These are phyloP conservation scores for Microstegium vimineum DNA, from an alignment of 176 grass and related monocot genomes.

Conservation along the genomic window DNA sequence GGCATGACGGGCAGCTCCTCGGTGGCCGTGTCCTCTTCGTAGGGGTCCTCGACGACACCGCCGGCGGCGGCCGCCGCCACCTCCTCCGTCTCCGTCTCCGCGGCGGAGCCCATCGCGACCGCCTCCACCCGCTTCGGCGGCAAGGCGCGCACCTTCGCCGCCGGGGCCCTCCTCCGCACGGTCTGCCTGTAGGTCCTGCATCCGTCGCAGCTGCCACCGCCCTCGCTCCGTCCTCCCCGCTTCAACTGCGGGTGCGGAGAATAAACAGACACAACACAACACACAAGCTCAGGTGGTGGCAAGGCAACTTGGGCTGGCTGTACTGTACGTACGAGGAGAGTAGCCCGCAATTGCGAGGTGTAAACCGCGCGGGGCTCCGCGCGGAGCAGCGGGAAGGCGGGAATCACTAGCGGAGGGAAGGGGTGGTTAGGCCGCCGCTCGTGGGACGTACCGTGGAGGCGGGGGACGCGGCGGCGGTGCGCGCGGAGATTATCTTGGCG, in stretches of 20 bases:
- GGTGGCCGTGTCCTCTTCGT: conserved; percentile 58
- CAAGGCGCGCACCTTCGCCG: conserved; percentile 26
- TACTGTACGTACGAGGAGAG: not conserved
- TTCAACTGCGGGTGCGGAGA: conserved; percentile 35
- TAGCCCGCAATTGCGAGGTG: not conserved
- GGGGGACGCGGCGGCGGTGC: conserved; percentile 7
- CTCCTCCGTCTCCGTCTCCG: conserved; percentile 28
- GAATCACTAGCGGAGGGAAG: not conserved
- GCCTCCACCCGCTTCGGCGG: conserved; percentile 38
- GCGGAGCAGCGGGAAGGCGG: not conserved
- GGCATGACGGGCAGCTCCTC: conserved; percentile 84
- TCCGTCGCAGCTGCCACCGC: conserved; percentile 16
- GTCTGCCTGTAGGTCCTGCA: conserved; percentile 36
- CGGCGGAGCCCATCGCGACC: conserved; percentile 27
- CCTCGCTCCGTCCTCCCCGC: conserved; percentile 26
- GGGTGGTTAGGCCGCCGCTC: not conserved
- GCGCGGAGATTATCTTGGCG: too few relatives aligned
- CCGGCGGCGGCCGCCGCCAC: conserved; percentile 8
- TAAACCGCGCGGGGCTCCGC: not conserved
- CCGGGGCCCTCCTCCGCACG: conserved; percentile 29
- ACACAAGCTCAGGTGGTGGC: not conserved
- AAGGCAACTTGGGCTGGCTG: not conserved
- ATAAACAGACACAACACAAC: not conserved
- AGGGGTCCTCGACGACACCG: conserved; percentile 37
- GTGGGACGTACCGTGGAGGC: conserved; percentile 13